Evolutionary conservation across 148 eudicot species (phyloP).

Genomic region (Diospyros lotus): DNA sequence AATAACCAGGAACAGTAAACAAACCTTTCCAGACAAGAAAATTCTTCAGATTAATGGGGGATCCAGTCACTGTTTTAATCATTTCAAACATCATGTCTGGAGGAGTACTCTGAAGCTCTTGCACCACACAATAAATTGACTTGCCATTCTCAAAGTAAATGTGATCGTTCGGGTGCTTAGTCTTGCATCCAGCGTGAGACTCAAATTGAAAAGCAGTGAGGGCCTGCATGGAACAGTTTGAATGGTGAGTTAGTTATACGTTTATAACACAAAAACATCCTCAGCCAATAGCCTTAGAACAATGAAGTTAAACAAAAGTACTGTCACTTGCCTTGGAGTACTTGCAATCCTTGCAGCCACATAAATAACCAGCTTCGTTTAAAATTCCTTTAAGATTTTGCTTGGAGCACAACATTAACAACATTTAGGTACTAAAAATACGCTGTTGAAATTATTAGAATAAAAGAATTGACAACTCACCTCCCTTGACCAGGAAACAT

Average conservation of each 20-base stretch:
- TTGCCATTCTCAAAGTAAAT: slow-evolving; percentile 87
- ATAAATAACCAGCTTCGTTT: slow-evolving; percentile 70
- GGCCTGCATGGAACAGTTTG: slow-evolving; percentile 32
- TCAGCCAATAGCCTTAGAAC: too few relatives aligned
- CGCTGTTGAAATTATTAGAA: slow-evolving; percentile 6
- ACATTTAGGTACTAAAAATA: background rate
- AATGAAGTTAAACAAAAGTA: background rate
- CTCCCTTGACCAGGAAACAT: slow-evolving; percentile 82
- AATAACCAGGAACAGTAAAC: background rate
- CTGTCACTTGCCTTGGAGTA: slow-evolving; percentile 53
- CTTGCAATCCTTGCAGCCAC: slow-evolving; percentile 76
- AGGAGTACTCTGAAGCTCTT: slow-evolving; percentile 75
- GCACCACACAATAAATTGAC: slow-evolving; percentile 72
- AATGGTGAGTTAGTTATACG: too few relatives aligned
- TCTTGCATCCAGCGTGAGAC: slow-evolving; percentile 85
- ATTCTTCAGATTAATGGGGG: slow-evolving; percentile 65
- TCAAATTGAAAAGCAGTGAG: slow-evolving; percentile 82
- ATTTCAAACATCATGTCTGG: slow-evolving; percentile 64
- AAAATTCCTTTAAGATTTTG: slow-evolving; percentile 66
- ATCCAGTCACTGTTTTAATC: slow-evolving; percentile 72
- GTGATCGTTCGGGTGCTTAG: slow-evolving; percentile 90
- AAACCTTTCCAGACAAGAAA: slow-evolving; percentile 82
- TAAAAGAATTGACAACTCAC: slow-evolving; percentile 27
- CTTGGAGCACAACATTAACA: slow-evolving; percentile 25
- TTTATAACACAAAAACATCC: too few relatives aligned